Evolutionary conservation across 2,329 filamentous ascomycete species (phyloP), one percentile per base, ranked within the genome.

Genomic region (Arachnomyces sp.): DNA sequence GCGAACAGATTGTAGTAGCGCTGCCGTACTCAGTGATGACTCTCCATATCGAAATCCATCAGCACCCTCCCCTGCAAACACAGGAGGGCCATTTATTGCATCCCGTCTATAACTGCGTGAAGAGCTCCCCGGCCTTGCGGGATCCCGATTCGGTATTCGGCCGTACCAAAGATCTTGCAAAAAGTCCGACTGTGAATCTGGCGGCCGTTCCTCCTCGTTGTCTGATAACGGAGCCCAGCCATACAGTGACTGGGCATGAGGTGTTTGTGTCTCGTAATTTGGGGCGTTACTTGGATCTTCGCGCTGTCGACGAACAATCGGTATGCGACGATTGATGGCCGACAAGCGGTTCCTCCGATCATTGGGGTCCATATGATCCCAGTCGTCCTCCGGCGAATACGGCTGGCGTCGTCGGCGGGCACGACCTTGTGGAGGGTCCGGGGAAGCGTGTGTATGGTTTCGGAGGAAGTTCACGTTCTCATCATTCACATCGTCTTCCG

Each of bases 201-300:
- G 52, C 16, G 53, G 46, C 21, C 51, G 49, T 31, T 58, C 56
- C 12, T 60, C 54, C 28, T 44, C 47, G 12, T 61, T 54, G 37
- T 64, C 61, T 28, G 63, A 61, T 7, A 66, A 66, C 7, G 75
- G 75, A 28, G 75, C 74, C 77, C 77, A 80, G 54, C 78, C 75
- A 57, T 80, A 79, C 32, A 79, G 60, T 39, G 64, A 70, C 50
- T 77, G 74, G 45, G 68, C 59, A 49, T 67, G 69, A 13, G 75
- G 72, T 7, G 72, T 64, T 36, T 71, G 69, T 47, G 73, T 68
- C 43, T 75, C 71, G 50, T 79, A 79, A 32, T 72, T 68, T 28
- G 71, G 59, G 39, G 69, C 61, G 36, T 62, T 65, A 46, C 67
- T 61, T 28, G 65, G 54, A 14, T 61, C 63, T 48, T 75, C 67